Evolutionary conservation across 179 eudicot species (phyloP).

Genomic region (Actinidia polygama): DNA sequence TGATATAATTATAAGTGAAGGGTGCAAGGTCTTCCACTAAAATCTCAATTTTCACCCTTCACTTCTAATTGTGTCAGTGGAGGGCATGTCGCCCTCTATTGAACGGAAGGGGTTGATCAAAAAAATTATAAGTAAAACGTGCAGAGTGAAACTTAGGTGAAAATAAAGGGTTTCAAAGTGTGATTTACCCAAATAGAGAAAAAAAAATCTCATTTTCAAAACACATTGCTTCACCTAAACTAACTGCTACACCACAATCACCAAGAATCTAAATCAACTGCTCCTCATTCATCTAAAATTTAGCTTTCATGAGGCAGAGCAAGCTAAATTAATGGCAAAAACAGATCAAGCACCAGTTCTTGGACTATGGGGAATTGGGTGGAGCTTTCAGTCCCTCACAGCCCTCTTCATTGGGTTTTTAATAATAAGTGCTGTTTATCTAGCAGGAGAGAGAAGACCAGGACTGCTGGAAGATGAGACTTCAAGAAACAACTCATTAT

Average conservation of each 20-base stretch:
- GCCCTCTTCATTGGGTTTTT: constrained; percentile 1
- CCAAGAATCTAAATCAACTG: not conserved
- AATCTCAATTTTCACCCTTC: no score
- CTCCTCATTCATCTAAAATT: not conserved
- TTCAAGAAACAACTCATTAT: not conserved
- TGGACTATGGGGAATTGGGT: not conserved
- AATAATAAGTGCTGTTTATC: not conserved
- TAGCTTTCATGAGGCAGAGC: not conserved
- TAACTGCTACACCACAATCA: not conserved
- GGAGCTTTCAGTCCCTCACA: not conserved
- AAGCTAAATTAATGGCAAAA: constrained; percentile 2
- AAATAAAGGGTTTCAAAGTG: no score
- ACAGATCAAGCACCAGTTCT: not conserved
- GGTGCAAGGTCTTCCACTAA: no score
- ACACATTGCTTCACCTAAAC: not conserved
- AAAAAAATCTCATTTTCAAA: not conserved
- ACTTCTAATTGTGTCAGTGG: no score
- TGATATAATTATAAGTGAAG: no score
- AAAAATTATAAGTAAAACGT: no score
- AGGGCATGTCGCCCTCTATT: no score
- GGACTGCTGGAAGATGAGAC: not conserved
- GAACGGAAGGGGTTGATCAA: no score
- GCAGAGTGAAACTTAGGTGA: no score
- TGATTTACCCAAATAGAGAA: no score
- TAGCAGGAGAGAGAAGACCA: not conserved